Base-by-base conservation (phyloP, 1,139 yeast species). In the Meyerozyma athensensis region DNA sequence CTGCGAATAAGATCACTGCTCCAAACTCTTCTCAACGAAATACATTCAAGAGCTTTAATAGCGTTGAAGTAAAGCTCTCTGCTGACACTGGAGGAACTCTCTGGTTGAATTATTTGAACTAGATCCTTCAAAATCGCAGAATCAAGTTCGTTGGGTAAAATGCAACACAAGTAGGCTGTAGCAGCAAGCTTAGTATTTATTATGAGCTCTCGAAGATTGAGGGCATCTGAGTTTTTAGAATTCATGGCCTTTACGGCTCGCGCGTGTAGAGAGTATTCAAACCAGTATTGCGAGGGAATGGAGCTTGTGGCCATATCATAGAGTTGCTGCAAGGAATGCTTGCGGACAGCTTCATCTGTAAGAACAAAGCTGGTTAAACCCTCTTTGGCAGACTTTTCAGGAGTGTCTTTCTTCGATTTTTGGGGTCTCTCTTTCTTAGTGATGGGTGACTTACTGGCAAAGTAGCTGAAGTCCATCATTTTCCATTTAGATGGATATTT, bases 1-100 rank as follows among this genome's bases (percentile, higher is more conserved):
- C 87, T 79, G 42, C 87, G 71, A 39, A 89, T 71, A 24, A 90
- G 71, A 46, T 90, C 97, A 34, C 82, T 72, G 17, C 92, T 81
- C 76, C 90, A 83, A 3, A 74, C 73, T 36, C 79, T 77, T 50
- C 80, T 82, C 33, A 75, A 65, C 2, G 95, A 77, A 12, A 87
- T 77, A 43, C 82, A 77, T 44, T 86, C 86, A 42, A 90, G 68
- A 0, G 92, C 77, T 46, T 78, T 77, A 36, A 82, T 59, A 0
- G 92, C 86, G 37, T 81, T 73, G 34, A 73, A 63, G 38, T 79
- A 71, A 2, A 86, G 69, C 1, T 68, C 74, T 13, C 52, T 54
- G 4, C 86, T 72, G 4, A 77, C 68, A 2, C 55, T 43, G 26
- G 71, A 72, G 28, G 77, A 77, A 13, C 84, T 75, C 30, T 83